Percentiles rank a stretch among this genome's conserved stretches.
phyloP scores from a whole-genome alignment of 306 rosid genomes.

The Castanopsis chinensis region DNA sequence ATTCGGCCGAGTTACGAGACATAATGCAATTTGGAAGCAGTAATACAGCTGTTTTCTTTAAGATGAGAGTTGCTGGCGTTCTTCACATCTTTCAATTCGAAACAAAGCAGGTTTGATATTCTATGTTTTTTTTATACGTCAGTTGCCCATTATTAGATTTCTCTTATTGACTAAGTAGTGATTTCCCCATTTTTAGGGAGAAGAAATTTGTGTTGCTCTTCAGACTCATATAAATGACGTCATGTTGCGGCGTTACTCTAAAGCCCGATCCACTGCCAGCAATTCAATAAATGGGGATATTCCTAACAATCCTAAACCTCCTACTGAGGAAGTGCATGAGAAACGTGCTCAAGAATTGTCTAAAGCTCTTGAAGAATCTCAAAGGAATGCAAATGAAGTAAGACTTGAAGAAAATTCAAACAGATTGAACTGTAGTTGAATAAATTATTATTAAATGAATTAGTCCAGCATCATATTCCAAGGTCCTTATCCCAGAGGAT shows the following conservation, averaged over 20 bases:
- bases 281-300: conserved; percentile 57
- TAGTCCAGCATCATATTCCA: background rate
- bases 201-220: conserved; percentile 96
- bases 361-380: conserved; percentile 77
- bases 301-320: conserved; percentile 51
- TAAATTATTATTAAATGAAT: background rate
- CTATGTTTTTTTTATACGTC: conserved; percentile 16
- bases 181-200: conserved; percentile 62
- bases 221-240: conserved; percentile 95
- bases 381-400: conserved; percentile 72
- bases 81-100: conserved; percentile 96
- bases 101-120: conserved; percentile 74
- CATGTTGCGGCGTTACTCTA: conserved; percentile 88
- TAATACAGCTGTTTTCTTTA: conserved; percentile 93
- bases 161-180: background rate
- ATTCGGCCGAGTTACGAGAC: conserved; percentile 94
- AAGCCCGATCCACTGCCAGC: conserved; percentile 54
- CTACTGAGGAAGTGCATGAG: conserved; percentile 54
- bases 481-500: background rate
- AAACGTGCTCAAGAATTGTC: conserved; percentile 73
- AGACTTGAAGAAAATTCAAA: conserved; percentile 26
- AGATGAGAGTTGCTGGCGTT: conserved; percentile 97
- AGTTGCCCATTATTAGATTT: background rate
- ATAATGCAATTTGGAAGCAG: conserved; percentile 98
- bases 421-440: background rate